phyloP scores from a whole-genome alignment of 495 filamentous ascomycete species.

The Paragyromitra xinjiangensis region DNA sequence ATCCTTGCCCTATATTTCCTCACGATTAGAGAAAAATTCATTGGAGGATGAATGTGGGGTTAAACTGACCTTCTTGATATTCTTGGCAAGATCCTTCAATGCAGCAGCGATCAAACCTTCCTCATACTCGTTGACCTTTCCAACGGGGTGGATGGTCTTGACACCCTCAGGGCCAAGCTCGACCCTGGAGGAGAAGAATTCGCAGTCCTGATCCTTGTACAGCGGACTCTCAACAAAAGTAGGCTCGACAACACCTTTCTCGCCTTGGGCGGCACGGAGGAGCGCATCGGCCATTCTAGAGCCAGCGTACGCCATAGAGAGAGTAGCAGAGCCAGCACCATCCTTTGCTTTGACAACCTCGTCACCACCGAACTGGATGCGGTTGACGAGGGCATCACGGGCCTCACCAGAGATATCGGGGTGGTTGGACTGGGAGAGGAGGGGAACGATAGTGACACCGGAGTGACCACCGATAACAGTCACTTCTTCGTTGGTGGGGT shows the following conservation, averaged over 20 bases:
- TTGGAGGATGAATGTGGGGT: background rate
- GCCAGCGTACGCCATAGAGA: conserved; percentile 99
- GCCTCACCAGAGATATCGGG: conserved; percentile 77
- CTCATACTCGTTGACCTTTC: conserved; percentile 82
- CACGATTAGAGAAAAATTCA: conserved; percentile 28
- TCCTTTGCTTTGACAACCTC: conserved; percentile 99
- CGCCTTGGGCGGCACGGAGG: conserved; percentile 88
- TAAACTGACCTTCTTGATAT: conserved; percentile 73
- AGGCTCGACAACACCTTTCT: conserved; percentile 95
- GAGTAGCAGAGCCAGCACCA: conserved; percentile 95
- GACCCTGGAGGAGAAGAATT: conserved; percentile 94
- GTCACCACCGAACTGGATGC: conserved; percentile 99
- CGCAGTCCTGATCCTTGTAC: conserved; percentile 94
- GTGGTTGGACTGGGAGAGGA: conserved; percentile 93
- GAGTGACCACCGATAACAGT: conserved; percentile 97
- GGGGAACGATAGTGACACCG: conserved; percentile 95
- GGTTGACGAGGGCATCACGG: conserved; percentile 81
- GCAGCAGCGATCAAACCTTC: conserved; percentile 85
- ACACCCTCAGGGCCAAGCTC: conserved; percentile 96
- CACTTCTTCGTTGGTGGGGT: conserved; percentile 91
- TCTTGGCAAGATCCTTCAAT: conserved; percentile 88
- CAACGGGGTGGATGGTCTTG: conserved; percentile 87
- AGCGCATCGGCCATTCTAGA: conserved; percentile 95
- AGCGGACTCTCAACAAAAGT: conserved; percentile 96
- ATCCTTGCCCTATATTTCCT: conserved; percentile 62